Evolutionary conservation across 2,329 filamentous ascomycete genomes (phyloP).

Genomic region (Penicillium sp.): DNA sequence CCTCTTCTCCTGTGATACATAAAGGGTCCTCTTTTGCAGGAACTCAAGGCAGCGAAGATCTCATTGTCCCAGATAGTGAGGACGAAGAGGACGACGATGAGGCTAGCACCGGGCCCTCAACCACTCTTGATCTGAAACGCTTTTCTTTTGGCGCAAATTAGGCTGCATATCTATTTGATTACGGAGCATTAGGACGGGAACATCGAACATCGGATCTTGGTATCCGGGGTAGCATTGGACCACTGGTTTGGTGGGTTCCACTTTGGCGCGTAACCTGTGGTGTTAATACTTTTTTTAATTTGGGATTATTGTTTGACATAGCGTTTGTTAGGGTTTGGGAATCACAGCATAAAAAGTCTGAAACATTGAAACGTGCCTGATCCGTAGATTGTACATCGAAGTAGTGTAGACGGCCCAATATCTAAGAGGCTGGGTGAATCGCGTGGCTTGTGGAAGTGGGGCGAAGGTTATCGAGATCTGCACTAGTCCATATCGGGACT

Average conservation of each 20-base stretch:
- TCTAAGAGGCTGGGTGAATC: conserved; percentile 18
- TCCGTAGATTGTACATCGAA: background rate
- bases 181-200: conserved; percentile 14
- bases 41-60: conserved; percentile 50
- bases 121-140: conserved; percentile 33
- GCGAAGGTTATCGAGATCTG: conserved; percentile 13
- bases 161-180: conserved; percentile 13
- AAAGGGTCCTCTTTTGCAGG: background rate
- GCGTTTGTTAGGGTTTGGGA: conserved; percentile 5
- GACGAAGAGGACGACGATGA: conserved; percentile 36
- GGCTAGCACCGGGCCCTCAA: conserved; percentile 5
- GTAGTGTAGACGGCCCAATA: background rate
- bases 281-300: background rate
- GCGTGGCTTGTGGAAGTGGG: conserved; percentile 18
- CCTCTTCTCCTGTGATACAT: background rate
- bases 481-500: conserved; percentile 10
- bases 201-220: conserved; percentile 7
- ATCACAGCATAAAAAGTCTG: background rate
- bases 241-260: conserved; percentile 4
- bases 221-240: conserved; percentile 9
- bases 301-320: conserved; percentile 2
- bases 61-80: conserved; percentile 52
- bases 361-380: background rate
- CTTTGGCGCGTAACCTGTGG: conserved; percentile 10
- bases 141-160: conserved; percentile 36